Base-by-base conservation (phyloP, 192 early-diverging fungal genomes). In the Entomortierella beljakovae region DNA sequence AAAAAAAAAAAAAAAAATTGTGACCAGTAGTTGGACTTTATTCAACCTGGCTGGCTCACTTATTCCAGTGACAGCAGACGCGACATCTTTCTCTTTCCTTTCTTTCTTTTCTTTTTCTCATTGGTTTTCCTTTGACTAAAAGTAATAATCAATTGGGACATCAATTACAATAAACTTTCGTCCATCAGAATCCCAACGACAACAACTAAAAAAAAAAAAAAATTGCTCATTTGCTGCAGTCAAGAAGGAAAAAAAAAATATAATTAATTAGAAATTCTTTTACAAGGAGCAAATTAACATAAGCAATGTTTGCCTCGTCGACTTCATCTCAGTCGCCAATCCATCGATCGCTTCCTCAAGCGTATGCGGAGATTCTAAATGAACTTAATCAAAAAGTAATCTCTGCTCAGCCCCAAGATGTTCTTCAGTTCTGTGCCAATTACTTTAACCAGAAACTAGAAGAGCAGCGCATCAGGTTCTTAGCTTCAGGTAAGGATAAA, bases 341-440 rank as follows among this genome's bases (percentile, higher is more conserved):
- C 34, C 75, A 79, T 46, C 53, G 75, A 40, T 69, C 75, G n/a
- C 54, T 79, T 16, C 80, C 80, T n/a, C 71, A 72, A 48, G 72
- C 72, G 28, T 90, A 86, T 70, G 80, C 81, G 61, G 84, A 83
- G 54, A 86, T 98, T 40, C 82, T 98, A 42, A 88, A 92, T 67
- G 97, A 97, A 70, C 85, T 98, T 37, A 93, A 93, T 82, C 84
- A 90, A 62, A 90, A 90, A 50, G 87, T 98, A 31, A 87, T 91
- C 54, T 82, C 89, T 64, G 81, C 82, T 33, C 92, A 95, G 61
- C 97, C 97, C 7, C 75, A 90, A 42, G 97, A 98, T 83, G 91
- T 97, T 54, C 89, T 93, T 77, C 93, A 95, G 85, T 98, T 96
- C 82, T 97, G 96, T 81, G 92, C 96, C 26, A 87, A 92, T 61